Evolutionary conservation across 1,139 yeast species (phyloP), one percentile per base, ranked within the genome.

Genomic region (Taphrina communis): DNA sequence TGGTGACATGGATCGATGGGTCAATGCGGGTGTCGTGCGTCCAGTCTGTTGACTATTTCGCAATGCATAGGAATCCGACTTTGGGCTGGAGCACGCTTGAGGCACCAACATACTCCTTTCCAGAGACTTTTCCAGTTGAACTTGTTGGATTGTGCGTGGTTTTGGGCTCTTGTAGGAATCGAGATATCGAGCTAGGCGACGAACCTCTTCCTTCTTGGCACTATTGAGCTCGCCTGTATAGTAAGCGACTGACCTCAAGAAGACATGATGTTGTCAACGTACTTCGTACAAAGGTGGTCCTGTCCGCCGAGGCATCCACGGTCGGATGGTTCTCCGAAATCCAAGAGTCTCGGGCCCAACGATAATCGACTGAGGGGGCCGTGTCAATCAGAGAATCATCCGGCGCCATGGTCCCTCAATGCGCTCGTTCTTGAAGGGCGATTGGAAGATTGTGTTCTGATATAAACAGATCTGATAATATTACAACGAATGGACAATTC

Each of bases 261-360:
- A 6, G 2, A 21, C 1, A 2, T 7, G 48, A 21, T 2, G 4
- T 7, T 1, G 31, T 1, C 4, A 4, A 42, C 51, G 3, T 57
- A 58, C 62, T 36, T 39, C 62, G 19, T 21, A 58, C 17, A 19
- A 58, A 58, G 11, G 62, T 58, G 44, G 51, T 58, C 17, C 44
- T 14, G 14, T 58, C 62, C 1, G 39, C 62, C 11, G 62, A 17
- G 12, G 21, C n/a, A 39, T 44, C 48, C 19, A 53, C 46, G 19
- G 59, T 63, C 17, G 67, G 67, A 46, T 63, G 67, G 42, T 63
- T 63, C 35, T 55, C 52, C 9, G 67, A 63, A 19, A 55, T 39
- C 39, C 48, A 42, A 11, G 67, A 63, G 56, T 63, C 67, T 19
- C 42, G n/a, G n/a, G 44, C 52, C 61, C 59, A 63, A 31, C 42